Evolutionary conservation across 202 grass and related monocot genomes (phyloP).

Genomic region (Zizania palustris): DNA sequence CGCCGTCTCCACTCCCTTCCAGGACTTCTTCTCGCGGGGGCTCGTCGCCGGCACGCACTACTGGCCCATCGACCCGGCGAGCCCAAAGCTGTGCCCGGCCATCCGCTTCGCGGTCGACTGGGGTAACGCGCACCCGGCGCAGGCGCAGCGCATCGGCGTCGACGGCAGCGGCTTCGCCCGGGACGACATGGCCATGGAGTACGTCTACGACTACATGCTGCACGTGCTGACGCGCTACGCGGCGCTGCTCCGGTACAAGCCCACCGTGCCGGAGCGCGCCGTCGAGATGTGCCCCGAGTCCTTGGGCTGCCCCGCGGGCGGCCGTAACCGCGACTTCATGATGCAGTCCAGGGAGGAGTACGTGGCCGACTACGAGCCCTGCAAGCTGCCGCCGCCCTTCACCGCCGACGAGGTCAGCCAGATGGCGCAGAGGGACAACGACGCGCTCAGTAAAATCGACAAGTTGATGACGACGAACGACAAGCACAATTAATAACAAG

Average conservation of each 20-base stretch:
- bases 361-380: slow-evolving; percentile 45
- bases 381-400: slow-evolving; percentile 65
- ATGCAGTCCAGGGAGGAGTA: slow-evolving; percentile 63
- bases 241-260: slow-evolving; percentile 67
- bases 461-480: background rate
- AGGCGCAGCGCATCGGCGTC: slow-evolving; percentile 50
- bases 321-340: slow-evolving; percentile 46
- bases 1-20: slow-evolving; percentile 50
- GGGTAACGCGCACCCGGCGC: slow-evolving; percentile 65
- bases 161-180: slow-evolving; percentile 54
- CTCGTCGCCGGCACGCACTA: slow-evolving; percentile 72
- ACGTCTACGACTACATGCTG: slow-evolving; percentile 95
- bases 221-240: slow-evolving; percentile 78
- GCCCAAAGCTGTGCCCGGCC: slow-evolving; percentile 45
- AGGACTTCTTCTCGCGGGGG: slow-evolving; percentile 73
- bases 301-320: slow-evolving; percentile 47
- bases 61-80: slow-evolving; percentile 58
- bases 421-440: slow-evolving; percentile 24
- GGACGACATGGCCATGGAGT: slow-evolving; percentile 63
- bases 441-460: slow-evolving; percentile 31
- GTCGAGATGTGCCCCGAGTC: slow-evolving; percentile 64
- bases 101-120: slow-evolving; percentile 78
- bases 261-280: slow-evolving; percentile 64
- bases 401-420: slow-evolving; percentile 35
- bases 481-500: background rate